Evolutionary conservation across 2,329 filamentous ascomycete species (phyloP), one percentile per base, ranked within the genome.

Genomic region (Cylindrodendrum hubeiense): DNA sequence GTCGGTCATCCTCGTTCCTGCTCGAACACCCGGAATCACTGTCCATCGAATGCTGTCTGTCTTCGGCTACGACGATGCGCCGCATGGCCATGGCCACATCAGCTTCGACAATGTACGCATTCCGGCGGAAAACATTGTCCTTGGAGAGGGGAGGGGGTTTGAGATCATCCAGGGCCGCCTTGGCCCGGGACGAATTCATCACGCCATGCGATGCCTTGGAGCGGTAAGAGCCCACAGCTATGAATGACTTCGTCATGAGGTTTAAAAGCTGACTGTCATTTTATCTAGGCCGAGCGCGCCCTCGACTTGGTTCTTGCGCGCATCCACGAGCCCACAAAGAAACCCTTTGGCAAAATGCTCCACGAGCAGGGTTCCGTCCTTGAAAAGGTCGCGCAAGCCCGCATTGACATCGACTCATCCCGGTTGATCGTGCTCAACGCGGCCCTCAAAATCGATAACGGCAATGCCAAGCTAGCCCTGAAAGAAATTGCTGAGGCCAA

Each of bases 1-100:
- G 81, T 97, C 94, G 26, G 95, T 99, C 67, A 88, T 98, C 54
- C 86, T 98, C 24, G 95, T 98, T 15, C 93, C 94, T 2, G 89
- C 93, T 21, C 85, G 88, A 70, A 90, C 93, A 2, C 91, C 92
- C 19, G 96, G 96, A 62, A 91, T 98, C 75, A 97, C 90, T 13
- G 91, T 98, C 73, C 88, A 97, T 81, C 91, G 96, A 71, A 97
- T 98, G 93, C 85, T 99, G 57, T 91, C 87, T 53, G 95, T 98
- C 69, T 97, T 97, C 80, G 96, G 96, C 60, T 98, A 95, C 82
- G 96, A 98, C 79, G 95, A 99, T 74, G 96, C 96, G n/a, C 96
- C 96, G 4, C 96, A 99, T 79, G 96, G 96, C 60, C 96, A 99
- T 82, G 95, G 94, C 46, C 95, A 99, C 81, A 90, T 99, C 77